These are phyloP conservation scores for Acacia confusa DNA, from an alignment of 306 rosid species.

Conservation along the genomic window DNA sequence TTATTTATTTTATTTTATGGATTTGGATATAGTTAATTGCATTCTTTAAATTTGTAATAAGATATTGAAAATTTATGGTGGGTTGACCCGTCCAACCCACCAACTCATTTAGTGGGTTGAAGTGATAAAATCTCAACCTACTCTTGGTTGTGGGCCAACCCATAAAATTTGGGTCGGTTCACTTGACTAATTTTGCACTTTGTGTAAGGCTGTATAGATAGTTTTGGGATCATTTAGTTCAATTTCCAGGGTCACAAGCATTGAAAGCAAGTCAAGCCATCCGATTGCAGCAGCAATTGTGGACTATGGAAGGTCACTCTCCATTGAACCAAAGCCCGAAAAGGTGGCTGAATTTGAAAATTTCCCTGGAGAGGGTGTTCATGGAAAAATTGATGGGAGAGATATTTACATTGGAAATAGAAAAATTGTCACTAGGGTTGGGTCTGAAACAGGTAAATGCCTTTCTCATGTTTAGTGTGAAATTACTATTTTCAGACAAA, in stretches of 20 bases:
- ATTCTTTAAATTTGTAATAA: not conserved
- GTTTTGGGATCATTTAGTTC: slow-evolving; percentile 8
- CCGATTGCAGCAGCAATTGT: slow-evolving; percentile 88
- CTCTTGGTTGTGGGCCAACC: not conserved
- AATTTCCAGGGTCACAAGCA: slow-evolving; percentile 79
- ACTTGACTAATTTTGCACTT: not conserved
- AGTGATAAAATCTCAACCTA: not conserved
- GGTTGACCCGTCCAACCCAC: not conserved
- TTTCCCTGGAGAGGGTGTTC: slow-evolving; percentile 90
- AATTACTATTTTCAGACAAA: not conserved
- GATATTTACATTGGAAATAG: slow-evolving; percentile 76
- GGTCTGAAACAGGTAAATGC: slow-evolving; percentile 60
- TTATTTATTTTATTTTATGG: not conserved
- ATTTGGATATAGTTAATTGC: not conserved
- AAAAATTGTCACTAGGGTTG: slow-evolving; percentile 65
- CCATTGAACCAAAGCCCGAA: slow-evolving; percentile 74
- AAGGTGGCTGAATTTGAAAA: slow-evolving; percentile 67
- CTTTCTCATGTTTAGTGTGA: not conserved
- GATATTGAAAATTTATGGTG: not conserved
- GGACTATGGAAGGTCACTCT: slow-evolving; percentile 75
- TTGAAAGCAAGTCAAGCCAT: slow-evolving; percentile 97
- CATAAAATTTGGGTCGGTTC: not conserved
- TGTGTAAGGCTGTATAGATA: not conserved
- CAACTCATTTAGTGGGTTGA: not conserved
- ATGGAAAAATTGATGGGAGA: slow-evolving; percentile 67